Conservation (phyloP, 192 early-diverging fungal species). For the Tieghemiomyces parasiticus region DNA sequence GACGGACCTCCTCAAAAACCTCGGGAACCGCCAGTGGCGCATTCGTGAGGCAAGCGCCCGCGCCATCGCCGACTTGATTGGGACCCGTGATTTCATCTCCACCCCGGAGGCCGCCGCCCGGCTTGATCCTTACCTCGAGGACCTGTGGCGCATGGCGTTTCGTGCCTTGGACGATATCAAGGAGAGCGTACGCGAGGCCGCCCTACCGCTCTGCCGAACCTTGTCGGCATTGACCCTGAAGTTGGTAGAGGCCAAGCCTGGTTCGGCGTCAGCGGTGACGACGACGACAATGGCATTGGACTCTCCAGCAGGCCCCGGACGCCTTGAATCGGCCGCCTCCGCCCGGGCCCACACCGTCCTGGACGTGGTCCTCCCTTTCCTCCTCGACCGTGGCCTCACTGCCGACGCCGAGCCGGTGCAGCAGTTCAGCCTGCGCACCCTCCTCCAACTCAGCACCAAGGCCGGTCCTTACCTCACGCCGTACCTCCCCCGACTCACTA, state of each 20-base stretch:
- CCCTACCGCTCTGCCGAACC: constrained; percentile 61
- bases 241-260: constrained; percentile 62
- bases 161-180: constrained; percentile 88
- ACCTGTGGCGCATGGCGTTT: constrained; percentile 84
- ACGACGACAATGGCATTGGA: too few species aligned
- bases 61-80: constrained; percentile 17
- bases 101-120: constrained; percentile 15
- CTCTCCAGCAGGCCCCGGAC: too few species aligned
- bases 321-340: too few species aligned
- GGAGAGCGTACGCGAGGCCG: constrained; percentile 72
- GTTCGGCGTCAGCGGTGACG: too few species aligned
- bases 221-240: constrained; percentile 68
- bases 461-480: constrained; percentile 56
- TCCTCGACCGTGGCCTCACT: constrained; percentile 56
- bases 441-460: constrained; percentile 71
- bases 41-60: constrained; percentile 63
- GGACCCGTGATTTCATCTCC: too few species aligned
- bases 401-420: constrained; percentile 78
- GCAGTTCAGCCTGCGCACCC: constrained; percentile 58
- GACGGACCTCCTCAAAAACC: constrained; percentile 54
- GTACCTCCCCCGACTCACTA: constrained; percentile 55
- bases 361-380: constrained; percentile 74
- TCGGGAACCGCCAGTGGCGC: constrained; percentile 75
- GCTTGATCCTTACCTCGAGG: constrained; percentile 46
- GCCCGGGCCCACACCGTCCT: constrained; percentile 54